phyloP scores from a whole-genome alignment of 192 early-diverging fungal species.

The Podila verticillata region DNA sequence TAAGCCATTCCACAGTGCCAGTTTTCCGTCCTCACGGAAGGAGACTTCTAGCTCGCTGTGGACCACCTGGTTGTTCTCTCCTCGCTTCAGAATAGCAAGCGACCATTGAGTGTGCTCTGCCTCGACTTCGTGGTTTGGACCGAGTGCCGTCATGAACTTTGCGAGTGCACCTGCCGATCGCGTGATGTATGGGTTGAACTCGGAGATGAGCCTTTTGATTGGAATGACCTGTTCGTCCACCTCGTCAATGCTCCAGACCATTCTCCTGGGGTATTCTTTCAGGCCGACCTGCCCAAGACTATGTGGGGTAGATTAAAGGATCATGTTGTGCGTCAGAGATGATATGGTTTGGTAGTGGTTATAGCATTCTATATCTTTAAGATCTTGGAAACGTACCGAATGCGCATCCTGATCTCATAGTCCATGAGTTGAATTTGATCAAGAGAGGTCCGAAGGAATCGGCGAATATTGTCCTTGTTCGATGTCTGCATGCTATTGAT shows the following conservation, averaged over 20 bases:
- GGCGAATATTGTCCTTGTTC: conserved; percentile 16
- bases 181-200: conserved; percentile 32
- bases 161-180: not conserved
- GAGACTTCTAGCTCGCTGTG: conserved; percentile 26
- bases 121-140: not conserved
- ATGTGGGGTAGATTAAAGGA: not conserved
- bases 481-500: conserved; percentile 11
- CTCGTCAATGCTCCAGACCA: conserved; percentile 1
- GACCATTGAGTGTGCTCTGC: conserved; percentile 18
- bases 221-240: conserved; percentile 27
- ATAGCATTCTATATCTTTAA: too few species aligned
- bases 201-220: conserved; percentile 10
- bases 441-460: conserved; percentile 8
- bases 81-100: conserved; percentile 12
- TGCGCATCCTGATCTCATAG: conserved; percentile 36
- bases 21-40: conserved; percentile 27
- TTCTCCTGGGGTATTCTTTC: not conserved
- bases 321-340: too few species aligned
- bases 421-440: conserved; percentile 23
- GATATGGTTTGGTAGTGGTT: too few species aligned
- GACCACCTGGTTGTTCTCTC: not conserved
- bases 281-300: conserved; percentile 30
- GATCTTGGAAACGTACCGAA: conserved; percentile 24
- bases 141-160: conserved; percentile 5
- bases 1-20: conserved; percentile 39